Evolutionary conservation across 352 stramenopile species (phyloP), one percentile per base, ranked within the genome.

Genomic region (Phytophthora pseudosyringae): DNA sequence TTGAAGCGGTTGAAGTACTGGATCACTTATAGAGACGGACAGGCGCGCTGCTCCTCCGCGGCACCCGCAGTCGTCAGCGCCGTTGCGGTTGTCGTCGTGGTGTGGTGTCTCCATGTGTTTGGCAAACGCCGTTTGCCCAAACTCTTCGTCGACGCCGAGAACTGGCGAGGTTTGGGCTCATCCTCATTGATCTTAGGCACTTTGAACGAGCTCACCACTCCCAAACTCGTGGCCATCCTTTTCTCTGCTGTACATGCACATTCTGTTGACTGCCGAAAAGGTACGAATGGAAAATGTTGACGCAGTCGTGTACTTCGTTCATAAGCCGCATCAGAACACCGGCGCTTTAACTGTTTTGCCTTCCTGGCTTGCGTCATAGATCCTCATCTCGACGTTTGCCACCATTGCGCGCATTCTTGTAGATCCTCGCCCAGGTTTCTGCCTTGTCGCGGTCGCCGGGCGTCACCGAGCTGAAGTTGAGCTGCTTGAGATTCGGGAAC

Each of bases 391-490:
- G 41, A 32, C 31, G 32, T 45, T 61, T 67, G n/a, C 54, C 39
- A 10, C 54, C 48, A 9, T 43, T 54, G 33, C 59, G 51, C 9
- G 52, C 51, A 36, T 88, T 87, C 43, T 83, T 81, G 69, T 93
- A 91, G 45, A 91, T 91, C 21, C 28, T 70, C 12, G 78, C 70
- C 88, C 88, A 95, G 0, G 81, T 89, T 36, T 88, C 73, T 21
- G 84, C 83, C 12, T 80, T 76, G 5, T 86, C 80, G 26, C 88
- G 81, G 43, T 95, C 88, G 15, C 78, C 69, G 6, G 71, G 71
- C 1, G 86, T 94, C 44, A 95, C 71, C 18, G 44, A 83, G 47
- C 81, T 90, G 53, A 92, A 95, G 53, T 94, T 84, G 48, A 94
- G 75, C 68, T 93, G 78, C 56, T 72, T 71, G 16, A 95, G 69